A percentile compares a stretch with the other conserved stretches of the same genome.
phyloP scores from a whole-genome alignment of 2,329 filamentous ascomycete species.

The Leptographium flavum region DNA sequence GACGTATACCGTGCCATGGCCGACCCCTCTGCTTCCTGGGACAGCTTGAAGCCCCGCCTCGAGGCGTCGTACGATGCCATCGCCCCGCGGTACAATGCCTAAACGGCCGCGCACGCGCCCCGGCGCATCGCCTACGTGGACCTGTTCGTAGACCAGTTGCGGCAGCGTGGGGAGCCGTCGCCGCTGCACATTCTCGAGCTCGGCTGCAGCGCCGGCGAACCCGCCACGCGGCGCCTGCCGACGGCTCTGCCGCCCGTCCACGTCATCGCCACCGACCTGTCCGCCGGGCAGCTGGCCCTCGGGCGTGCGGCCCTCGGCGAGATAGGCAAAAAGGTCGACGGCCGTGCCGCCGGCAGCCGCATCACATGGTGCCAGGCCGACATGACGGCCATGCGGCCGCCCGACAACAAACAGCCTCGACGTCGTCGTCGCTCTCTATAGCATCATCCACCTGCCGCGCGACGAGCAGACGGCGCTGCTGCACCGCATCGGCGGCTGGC shows the following conservation, averaged over 20 bases:
- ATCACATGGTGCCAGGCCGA: slow-evolving; percentile 21
- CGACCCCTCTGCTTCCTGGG: too few relatives aligned
- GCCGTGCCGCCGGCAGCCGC: slow-evolving; percentile 1
- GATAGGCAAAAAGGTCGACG: slow-evolving; percentile 4
- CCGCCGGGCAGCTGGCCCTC: slow-evolving; percentile 22
- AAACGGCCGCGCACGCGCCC: slow-evolving; percentile 20
- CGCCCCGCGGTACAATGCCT: slow-evolving; percentile 23
- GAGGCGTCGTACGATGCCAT: slow-evolving; percentile 19
- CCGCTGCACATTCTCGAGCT: slow-evolving; percentile 22
- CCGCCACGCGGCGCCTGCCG: slow-evolving; percentile 21
- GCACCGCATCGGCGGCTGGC: slow-evolving; percentile 28
- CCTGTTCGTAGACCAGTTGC: slow-evolving; percentile 14
- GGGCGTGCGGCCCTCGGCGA: slow-evolving; percentile 15
- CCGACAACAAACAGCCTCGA: slow-evolving; percentile 24
- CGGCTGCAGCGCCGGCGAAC: slow-evolving; percentile 26
- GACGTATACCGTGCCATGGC: too few relatives aligned
- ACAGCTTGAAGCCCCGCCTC: slow-evolving; percentile 21
- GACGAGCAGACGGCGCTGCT: slow-evolving; percentile 33
- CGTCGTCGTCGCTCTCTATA: slow-evolving; percentile 37
- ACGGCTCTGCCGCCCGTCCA: slow-evolving; percentile 7
- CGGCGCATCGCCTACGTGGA: slow-evolving; percentile 21
- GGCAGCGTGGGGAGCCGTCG: neutral
- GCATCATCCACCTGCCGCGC: slow-evolving; percentile 38
- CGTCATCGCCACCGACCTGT: slow-evolving; percentile 27
- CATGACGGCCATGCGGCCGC: slow-evolving; percentile 23